Evolutionary conservation across 768 basidiomycete species (phyloP), one percentile per base, ranked within the genome.

Genomic region (Amanita exitialis): DNA sequence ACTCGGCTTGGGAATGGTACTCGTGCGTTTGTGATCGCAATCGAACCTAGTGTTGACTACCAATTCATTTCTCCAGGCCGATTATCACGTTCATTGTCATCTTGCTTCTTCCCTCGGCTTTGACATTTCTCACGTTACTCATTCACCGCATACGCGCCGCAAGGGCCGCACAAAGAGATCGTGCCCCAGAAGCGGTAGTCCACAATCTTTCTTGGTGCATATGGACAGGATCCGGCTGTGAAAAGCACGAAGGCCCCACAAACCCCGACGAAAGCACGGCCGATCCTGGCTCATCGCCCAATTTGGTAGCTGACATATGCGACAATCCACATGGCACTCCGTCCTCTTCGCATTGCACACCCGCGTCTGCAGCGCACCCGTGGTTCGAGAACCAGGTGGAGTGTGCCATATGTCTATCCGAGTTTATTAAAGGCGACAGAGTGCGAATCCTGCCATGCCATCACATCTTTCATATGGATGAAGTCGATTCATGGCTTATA

Each of bases 361-460:
- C 56, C 48, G 58, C 61, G 6, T 59, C 64, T 25, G 57, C 57
- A 15, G 64, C 73, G 23, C 78, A 78, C 49, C 77, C 81, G 2
- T 90, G 90, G 85, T 93, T 88, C 56, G 86, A 86, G 62, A 66
- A 75, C 3, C 90, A 93, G 60, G 62, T 76, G 48, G 91, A 98
- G 64, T 98, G 94, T 61, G 89, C 92, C 30, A 97, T 98, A 49
- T 98, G 95, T 63, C 74, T 98, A 51, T 87, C 78, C 53, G 80
- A 84, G 55, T 98, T 97, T 58, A 80, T 70, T 36, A 82, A 82
- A 60, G 93, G 93, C 2, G 95, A 98, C 62, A 78, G 81, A 58
- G 90, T 97, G 38, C 80, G 94, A 58, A 89, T 94, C 47, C 63
- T 97, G 36, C 95, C 95, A 1, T 98, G 95, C 61, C 86, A 88